These are phyloP conservation scores for Talaromyces sp. DNA, from an alignment of 2,329 filamentous ascomycete genomes.

Conservation along the genomic window DNA sequence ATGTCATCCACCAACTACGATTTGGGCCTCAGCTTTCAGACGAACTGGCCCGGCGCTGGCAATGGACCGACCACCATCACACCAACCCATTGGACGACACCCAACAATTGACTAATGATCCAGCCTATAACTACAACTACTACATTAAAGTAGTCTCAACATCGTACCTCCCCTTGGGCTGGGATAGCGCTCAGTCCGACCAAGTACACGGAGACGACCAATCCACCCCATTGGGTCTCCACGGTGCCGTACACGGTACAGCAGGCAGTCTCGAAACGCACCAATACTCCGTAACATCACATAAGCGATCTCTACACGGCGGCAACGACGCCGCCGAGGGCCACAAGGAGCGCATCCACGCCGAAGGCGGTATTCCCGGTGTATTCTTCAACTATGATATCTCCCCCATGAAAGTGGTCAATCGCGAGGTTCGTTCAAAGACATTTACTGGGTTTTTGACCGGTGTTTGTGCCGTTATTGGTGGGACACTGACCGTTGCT, in stretches of 20 bases:
- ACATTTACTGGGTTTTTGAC: constrained; percentile 88
- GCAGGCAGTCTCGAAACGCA: constrained; percentile 91
- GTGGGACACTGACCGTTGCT: constrained; percentile 90
- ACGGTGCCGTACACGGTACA: constrained; percentile 59
- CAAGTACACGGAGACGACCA: constrained; percentile 41
- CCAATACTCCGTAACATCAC: constrained; percentile 96
- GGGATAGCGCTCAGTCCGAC: constrained; percentile 58
- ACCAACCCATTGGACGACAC: constrained; percentile 80
- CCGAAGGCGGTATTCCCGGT: constrained; percentile 85
- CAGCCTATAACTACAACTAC: constrained; percentile 96
- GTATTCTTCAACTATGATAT: constrained; percentile 99
- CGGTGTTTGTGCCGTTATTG: constrained; percentile 88
- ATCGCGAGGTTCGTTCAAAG: constrained; percentile 85
- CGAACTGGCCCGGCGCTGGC: constrained; percentile 53
- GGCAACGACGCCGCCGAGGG: constrained; percentile 81
- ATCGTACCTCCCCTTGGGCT: constrained; percentile 86
- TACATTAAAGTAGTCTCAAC: constrained; percentile 98
- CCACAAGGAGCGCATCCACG: constrained; percentile 87
- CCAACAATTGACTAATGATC: constrained; percentile 69
- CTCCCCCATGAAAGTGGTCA: constrained; percentile 99
- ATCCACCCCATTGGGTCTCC: constrained; percentile 60
- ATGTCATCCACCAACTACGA: constrained; percentile 79
- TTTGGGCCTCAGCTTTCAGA: constrained; percentile 90
- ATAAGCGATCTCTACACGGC: constrained; percentile 80
- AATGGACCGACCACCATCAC: constrained; percentile 84